Percentiles rank a stretch among this genome's conserved stretches.
Conservation (phyloP, 306 rosid genomes). For the Castanea sativa region DNA sequence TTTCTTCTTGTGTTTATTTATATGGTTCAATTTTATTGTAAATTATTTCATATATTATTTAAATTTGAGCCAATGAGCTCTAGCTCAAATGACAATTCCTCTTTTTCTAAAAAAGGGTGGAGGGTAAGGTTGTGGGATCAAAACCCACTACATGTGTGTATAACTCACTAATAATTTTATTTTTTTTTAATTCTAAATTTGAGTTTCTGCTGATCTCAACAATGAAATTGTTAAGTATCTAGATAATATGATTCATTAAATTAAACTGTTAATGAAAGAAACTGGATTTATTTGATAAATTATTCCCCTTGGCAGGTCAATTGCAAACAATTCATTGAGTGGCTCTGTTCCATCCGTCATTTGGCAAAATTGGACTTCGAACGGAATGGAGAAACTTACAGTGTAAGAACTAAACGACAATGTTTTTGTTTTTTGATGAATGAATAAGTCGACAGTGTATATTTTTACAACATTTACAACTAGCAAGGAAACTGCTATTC, state of each 20-base stretch:
- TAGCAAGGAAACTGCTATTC: no score
- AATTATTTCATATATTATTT: background rate
- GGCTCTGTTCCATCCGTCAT: conserved; percentile 66
- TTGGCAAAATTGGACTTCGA: conserved; percentile 56
- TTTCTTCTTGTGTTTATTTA: background rate
- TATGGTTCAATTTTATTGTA: background rate
- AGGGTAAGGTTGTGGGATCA: no score
- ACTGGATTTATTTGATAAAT: background rate
- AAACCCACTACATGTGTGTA: no score
- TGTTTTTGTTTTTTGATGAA: conserved; percentile 1
- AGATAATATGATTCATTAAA: conserved; percentile 3
- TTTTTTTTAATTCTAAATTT: background rate
- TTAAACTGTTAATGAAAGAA: conserved; percentile 1
- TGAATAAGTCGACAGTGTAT: no score
- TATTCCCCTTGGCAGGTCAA: conserved; percentile 64
- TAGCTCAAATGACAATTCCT: no score
- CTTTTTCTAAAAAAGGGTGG: no score
- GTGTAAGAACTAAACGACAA: conserved; percentile 59
- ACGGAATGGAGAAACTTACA: conserved; percentile 34
- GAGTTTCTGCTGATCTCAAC: conserved; percentile 1
- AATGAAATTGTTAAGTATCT: background rate
- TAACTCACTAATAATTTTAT: no score
- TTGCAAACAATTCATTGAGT: conserved; percentile 67
- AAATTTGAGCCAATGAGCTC: background rate
- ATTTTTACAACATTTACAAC: no score